These are phyloP conservation scores for Pythium phragmitis DNA, from an alignment of 352 stramenopile species.

Conservation along the genomic window DNA sequence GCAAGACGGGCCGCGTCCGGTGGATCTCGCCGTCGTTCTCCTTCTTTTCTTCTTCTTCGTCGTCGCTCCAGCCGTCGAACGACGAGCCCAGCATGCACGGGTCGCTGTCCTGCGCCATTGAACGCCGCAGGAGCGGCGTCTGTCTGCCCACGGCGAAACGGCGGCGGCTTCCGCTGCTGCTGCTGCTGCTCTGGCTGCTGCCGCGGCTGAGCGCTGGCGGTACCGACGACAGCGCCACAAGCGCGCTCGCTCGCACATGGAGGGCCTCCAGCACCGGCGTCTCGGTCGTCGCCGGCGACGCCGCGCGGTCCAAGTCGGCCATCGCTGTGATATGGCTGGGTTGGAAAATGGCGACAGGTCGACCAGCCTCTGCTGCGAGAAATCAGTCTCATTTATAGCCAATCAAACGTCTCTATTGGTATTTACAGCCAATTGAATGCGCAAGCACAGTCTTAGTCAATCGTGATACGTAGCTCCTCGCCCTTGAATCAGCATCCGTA, in stretches of 20 bases:
- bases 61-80: conserved; percentile 22
- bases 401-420: neutral
- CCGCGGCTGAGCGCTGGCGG: conserved; percentile 9
- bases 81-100: conserved; percentile 19
- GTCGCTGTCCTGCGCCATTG: conserved; percentile 20
- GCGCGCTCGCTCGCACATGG: conserved; percentile 8
- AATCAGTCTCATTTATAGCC: conserved; percentile 10
- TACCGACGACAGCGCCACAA: conserved; percentile 12
- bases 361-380: neutral
- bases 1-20: conserved; percentile 1
- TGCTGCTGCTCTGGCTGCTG: neutral
- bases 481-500: neutral
- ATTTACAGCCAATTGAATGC: conserved; percentile 6
- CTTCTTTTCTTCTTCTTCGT: conserved; percentile 15
- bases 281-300: neutral
- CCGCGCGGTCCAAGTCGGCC: conserved; percentile 2
- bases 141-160: neutral
- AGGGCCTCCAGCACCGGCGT: conserved; percentile 9
- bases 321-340: neutral
- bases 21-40: neutral
- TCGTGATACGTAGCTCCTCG: neutral
- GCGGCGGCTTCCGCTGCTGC: conserved; percentile 8
- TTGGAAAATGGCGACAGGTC: neutral
- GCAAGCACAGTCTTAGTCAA: neutral
- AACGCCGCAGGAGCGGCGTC: conserved; percentile 10